phyloP scores from a whole-genome alignment of 768 basidiomycete species.

The Nevesoporus exiguus region DNA sequence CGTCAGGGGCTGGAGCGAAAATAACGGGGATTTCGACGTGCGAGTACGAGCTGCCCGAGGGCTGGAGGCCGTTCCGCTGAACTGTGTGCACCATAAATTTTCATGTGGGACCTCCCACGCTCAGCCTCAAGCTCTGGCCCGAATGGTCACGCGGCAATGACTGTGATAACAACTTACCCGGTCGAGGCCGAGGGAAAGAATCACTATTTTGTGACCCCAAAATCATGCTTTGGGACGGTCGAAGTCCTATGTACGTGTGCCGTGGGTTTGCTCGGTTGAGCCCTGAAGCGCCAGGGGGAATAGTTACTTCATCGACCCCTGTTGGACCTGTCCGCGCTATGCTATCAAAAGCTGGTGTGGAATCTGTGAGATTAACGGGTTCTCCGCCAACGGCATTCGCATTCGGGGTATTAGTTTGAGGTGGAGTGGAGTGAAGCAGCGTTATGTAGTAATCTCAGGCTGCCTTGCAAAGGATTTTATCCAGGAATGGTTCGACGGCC shows the following conservation, averaged over 20 bases:
- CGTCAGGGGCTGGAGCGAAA: conserved; percentile 18
- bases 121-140: conserved; percentile 2
- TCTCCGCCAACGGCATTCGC: not conserved
- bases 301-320: not conserved
- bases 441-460: no score
- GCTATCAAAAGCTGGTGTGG: not conserved
- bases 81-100: not conserved
- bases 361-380: not conserved
- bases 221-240: not conserved
- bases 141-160: not conserved
- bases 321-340: not conserved
- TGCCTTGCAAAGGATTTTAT: no score
- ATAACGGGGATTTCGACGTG: conserved; percentile 16
- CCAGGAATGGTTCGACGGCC: not conserved
- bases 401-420: not conserved
- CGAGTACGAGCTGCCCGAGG: not conserved
- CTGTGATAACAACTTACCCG: not conserved
- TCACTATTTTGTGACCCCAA: not conserved
- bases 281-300: not conserved
- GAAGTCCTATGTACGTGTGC: not conserved
- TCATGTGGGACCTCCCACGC: conserved; percentile 4
- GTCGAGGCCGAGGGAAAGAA: not conserved
- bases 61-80: not conserved
- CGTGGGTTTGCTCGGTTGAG: not conserved
- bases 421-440: not conserved